Percentiles rank a stretch among this genome's conserved stretches.
These are phyloP conservation scores for Colletotrichum musae DNA, from an alignment of 2,329 filamentous ascomycete genomes.

Conservation along the genomic window DNA sequence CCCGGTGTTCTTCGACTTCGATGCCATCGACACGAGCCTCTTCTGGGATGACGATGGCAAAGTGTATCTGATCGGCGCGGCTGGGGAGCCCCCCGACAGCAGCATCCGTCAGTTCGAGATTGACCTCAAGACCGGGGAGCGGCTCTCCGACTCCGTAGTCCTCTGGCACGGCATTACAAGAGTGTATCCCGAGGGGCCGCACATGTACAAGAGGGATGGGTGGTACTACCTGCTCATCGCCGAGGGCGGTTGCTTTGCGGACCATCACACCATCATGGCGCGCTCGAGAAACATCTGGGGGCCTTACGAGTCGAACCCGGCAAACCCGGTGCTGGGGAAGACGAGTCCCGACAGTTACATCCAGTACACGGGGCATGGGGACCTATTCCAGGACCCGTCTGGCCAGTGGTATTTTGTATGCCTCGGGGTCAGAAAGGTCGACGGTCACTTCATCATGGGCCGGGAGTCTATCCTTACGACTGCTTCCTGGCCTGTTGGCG, in stretches of 20 bases:
- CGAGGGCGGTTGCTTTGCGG: slow-evolving; percentile 54
- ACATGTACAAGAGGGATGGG: slow-evolving; percentile 53
- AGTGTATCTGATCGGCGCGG: slow-evolving; percentile 48
- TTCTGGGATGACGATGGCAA: slow-evolving; percentile 58
- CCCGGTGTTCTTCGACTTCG: slow-evolving; percentile 54
- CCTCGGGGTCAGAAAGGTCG: neutral
- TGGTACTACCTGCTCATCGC: slow-evolving; percentile 59
- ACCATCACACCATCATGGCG: slow-evolving; percentile 45
- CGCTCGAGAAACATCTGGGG: slow-evolving; percentile 46
- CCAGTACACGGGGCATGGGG: slow-evolving; percentile 70
- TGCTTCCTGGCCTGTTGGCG: slow-evolving; percentile 24
- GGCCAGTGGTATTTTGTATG: slow-evolving; percentile 45
- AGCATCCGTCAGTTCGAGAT: slow-evolving; percentile 44
- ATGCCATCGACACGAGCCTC: slow-evolving; percentile 63
- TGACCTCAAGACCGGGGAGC: slow-evolving; percentile 43
- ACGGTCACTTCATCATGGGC: slow-evolving; percentile 8
- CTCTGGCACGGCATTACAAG: slow-evolving; percentile 42
- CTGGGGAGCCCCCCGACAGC: slow-evolving; percentile 13
- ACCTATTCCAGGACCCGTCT: slow-evolving; percentile 69
- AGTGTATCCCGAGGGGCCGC: slow-evolving; percentile 50
- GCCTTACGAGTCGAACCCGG: slow-evolving; percentile 45
- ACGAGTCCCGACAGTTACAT: slow-evolving; percentile 58
- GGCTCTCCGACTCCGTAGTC: slow-evolving; percentile 41
- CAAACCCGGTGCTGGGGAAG: slow-evolving; percentile 62
- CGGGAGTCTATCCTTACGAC: slow-evolving; percentile 19